Evolutionary conservation across 2,329 filamentous ascomycete genomes (phyloP), one percentile per base, ranked within the genome.

Genomic region (Phaeomoniella chlamydospora): DNA sequence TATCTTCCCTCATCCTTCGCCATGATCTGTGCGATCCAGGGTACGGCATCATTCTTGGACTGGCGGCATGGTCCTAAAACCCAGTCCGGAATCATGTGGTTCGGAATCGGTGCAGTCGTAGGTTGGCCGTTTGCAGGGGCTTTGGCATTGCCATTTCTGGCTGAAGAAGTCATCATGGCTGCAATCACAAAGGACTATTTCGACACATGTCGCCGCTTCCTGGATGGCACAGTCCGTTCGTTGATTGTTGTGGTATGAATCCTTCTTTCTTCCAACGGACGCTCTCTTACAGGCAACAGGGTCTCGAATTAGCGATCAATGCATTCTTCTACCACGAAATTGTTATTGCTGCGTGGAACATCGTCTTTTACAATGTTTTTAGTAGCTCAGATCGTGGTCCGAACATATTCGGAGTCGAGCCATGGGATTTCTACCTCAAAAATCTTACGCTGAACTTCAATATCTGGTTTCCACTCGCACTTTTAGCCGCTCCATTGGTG

Each of bases 401-500:
- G 0, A 74, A 94, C 37, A 81, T 98, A 22, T 98, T 94, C 50
- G 90, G 90, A 31, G 92, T 84, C 1, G 90, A 98, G 58, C 84
- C 88, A 1, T 96, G 88, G 90, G 80, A 87, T 36, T 98, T 94
- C 54, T 98, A 98, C 58, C 68, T 94, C 47, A 81, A 83, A 48
- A 98, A 98, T 49, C 63, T 98, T 31, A 62, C 80, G 12, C 68
- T 98, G 39, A 98, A 98, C 62, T 98, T 96, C 67, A 94, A 96
- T 53, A 59, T 93, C 33, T 96, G 87, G 85, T 87, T 94, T 47
- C 52, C 85, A 9, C 67, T 96, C 10, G 87, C 87, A 0, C 56
- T 94, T 33, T 53, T 73, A 4, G 74, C 81, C 1, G 61, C 85
- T 12, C 88, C 88, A 0, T 61, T 94, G 1, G 77, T 93, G 44